Evolutionary conservation across 2,329 filamentous ascomycete species (phyloP), one percentile per base, ranked within the genome.

Genomic region (Trichoderma simmonsii): DNA sequence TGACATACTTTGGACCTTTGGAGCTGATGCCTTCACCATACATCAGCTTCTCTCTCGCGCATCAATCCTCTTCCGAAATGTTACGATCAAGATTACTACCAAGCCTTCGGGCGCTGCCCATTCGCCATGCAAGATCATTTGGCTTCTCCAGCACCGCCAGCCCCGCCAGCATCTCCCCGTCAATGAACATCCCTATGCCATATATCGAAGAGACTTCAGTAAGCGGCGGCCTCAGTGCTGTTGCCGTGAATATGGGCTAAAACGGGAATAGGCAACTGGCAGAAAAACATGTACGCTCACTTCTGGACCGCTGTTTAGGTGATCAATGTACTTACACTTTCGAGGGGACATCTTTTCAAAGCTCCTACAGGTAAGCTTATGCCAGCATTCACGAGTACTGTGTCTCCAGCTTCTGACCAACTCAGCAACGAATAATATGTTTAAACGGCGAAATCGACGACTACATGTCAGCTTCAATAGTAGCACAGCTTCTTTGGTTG

Each of bases 401-500:
- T 18, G 3, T 9, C 6, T n/a, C 3, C 39, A 28, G 21, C 8
- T 9, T 28, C 21, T 65, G 11, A 65, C 61, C 43, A 39, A 7
- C 34, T 18, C 56, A 93, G 90, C 95, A 98, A 86, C 93, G 95
- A 74, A 98, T 98, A 78, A 88, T 99, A 78, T 97, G 93, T 80
- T 88, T 98, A 43, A 98, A 97, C 78, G 95, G 95, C 78, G 87
- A 93, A 79, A 94, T 98, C 72, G 93, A 98, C 83, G 93, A 97
- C 79, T 91, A 89, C 56, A 90, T 96, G 76, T 97, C 94, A 48
- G 95, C 96, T n/a, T 93, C 92, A 56, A 94, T 98, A 74, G 95
- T 98, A 32, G 94, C 96, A 1, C 97, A 99, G 81, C 90, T 99
- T 26, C 92, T 99, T 74, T 99, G 95, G 88, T 94, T 99, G 81